A percentile compares a stretch with the other conserved stretches of the same genome.
Conservation (phyloP, 148 eudicot genomes). For the Rhododendron molle region DNA sequence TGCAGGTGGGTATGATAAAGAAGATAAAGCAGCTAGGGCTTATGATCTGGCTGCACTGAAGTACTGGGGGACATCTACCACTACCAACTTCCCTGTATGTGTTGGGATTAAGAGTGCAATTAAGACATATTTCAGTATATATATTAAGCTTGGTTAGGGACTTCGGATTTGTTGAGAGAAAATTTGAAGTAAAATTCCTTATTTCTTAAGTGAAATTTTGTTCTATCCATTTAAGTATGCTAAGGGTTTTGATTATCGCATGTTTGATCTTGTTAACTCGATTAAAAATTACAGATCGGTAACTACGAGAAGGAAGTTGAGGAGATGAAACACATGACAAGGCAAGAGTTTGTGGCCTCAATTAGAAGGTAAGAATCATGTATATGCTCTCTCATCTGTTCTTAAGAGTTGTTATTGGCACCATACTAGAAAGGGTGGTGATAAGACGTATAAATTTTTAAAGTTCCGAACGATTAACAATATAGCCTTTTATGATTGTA, state of each 20-base stretch:
- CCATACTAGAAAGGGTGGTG: neutral
- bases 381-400: neutral
- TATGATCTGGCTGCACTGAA: constrained; percentile 93
- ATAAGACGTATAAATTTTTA: neutral
- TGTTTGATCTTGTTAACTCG: neutral
- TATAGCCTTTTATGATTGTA: neutral
- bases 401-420: neutral
- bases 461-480: neutral
- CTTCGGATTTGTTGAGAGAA: neutral
- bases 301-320: constrained; percentile 95
- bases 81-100: constrained; percentile 91
- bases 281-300: constrained; percentile 48
- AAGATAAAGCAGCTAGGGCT: constrained; percentile 97
- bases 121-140: neutral
- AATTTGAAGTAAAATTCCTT: neutral
- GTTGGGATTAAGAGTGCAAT: neutral
- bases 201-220: neutral
- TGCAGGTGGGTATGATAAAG: constrained; percentile 95
- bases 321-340: constrained; percentile 96
- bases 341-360: constrained; percentile 94
- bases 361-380: constrained; percentile 64
- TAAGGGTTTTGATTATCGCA: neutral
- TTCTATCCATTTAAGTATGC: too few relatives aligned
- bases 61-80: constrained; percentile 98
- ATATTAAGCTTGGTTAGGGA: neutral